Conservation (phyloP, 2,329 filamentous ascomycete species). For the Ilyonectria mors-panacis region DNA sequence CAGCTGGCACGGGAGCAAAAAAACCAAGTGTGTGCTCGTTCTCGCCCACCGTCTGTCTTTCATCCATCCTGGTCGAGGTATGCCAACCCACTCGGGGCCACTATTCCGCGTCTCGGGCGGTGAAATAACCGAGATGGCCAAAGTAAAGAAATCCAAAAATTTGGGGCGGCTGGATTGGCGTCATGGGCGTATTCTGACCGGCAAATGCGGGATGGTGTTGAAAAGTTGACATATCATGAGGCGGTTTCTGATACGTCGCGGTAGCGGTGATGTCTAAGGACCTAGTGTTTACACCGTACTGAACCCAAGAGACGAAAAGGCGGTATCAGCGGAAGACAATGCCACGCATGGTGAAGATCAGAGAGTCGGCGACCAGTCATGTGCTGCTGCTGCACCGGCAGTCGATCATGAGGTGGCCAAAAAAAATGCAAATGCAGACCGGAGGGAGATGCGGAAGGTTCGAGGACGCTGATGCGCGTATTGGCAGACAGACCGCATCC, state of each 20-base stretch:
- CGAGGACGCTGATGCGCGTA: constrained; percentile 5
- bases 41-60: constrained; percentile 5
- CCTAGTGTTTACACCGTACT: neutral
- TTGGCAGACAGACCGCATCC: constrained; percentile 1
- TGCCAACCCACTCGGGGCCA: constrained; percentile 15
- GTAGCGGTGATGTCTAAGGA: neutral
- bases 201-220: constrained; percentile 18
- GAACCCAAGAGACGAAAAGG: constrained; percentile 10
- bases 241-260: constrained; percentile 13
- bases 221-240: constrained; percentile 9
- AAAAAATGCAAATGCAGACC: constrained; percentile 1
- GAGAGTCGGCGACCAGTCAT: constrained; percentile 8
- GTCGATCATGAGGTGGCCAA: constrained; percentile 16
- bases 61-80: constrained; percentile 13
- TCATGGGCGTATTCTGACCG: constrained; percentile 4
- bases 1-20: constrained; percentile 25
- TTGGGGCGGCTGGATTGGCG: neutral
- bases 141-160: constrained; percentile 6
- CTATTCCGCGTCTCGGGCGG: constrained; percentile 32
- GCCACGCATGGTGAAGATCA: constrained; percentile 2
- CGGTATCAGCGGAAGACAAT: constrained; percentile 9
- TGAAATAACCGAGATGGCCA: constrained; percentile 29
- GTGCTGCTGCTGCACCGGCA: neutral
- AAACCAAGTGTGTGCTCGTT: constrained; percentile 1
- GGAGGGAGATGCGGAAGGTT: constrained; percentile 6